Base-by-base conservation (phyloP, 495 filamentous ascomycete genomes). In the Clohesyomyces aquaticus region DNA sequence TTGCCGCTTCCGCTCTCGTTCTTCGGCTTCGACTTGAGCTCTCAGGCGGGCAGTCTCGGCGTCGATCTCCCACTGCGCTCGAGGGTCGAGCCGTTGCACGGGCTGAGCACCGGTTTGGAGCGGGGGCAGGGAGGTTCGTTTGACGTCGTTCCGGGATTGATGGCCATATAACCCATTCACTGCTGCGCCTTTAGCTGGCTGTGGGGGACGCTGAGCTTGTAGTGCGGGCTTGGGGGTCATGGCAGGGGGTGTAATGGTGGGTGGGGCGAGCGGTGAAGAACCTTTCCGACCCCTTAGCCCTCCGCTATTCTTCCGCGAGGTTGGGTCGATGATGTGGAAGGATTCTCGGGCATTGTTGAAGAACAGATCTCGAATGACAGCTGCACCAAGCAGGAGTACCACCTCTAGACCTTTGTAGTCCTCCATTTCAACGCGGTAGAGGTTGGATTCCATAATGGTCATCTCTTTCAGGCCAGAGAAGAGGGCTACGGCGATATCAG, bases 371-470 rank as follows among this genome's bases (percentile, higher is more conserved):
- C 88, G 85, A 65, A 98, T 95, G 10, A 92, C 89, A 41, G 89
- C 85, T 0, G 91, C 88, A 25, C 87, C 81, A 3, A 98, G 79
- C n/a, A 98, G 71, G 2, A 98, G 73, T 0, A 93, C 89, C 1
- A 98, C 81, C 75, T 98, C 94, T 4, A 98, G 78, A 2, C 94
- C 94, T 74, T 98, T 98, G 59, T 87, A 85, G 75, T 98, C 94
- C 73, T 98, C 93, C 69, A 97, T 86, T 42, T 97, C 93, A 3
- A 97, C 89, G 0, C 94, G 81, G 47, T 88, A 87, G 26, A 98
- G 78, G 71, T 98, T 97, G 18, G 93, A 89, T 76, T 98, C 88
- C 76, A 96, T 96, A 42, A 98, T 78, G 14, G 93, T 95, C 28
- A 98, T 71, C 61, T 90, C 88, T 28, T 81, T 82, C 28, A 89